A percentile compares a stretch with the other conserved stretches of the same genome.
Evolutionary conservation across 257 asterid species (phyloP).

Genomic region (Ehretia macrophylla): DNA sequence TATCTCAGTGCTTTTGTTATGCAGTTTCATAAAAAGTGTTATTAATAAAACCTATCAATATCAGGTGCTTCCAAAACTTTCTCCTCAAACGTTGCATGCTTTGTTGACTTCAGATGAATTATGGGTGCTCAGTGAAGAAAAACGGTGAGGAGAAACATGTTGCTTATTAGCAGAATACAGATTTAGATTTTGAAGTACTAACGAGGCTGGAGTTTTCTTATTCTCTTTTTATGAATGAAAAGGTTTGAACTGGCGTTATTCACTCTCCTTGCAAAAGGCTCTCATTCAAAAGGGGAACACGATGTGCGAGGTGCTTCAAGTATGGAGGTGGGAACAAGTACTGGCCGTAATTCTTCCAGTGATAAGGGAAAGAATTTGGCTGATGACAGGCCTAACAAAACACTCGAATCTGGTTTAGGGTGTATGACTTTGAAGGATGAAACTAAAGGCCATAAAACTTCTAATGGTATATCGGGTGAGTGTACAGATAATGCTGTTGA

Average conservation of each 20-base stretch:
- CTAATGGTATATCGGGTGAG: constrained; percentile 61
- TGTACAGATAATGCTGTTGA: constrained; percentile 62
- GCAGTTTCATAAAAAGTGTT: not conserved
- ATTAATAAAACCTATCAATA: constrained; percentile 16
- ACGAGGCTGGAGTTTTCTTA: not conserved
- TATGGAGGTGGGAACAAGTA: constrained; percentile 36
- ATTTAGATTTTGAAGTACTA: constrained; percentile 10
- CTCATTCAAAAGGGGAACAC: constrained; percentile 46
- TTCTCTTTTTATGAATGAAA: constrained; percentile 7
- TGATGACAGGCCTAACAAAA: constrained; percentile 34
- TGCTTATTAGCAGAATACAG: constrained; percentile 14
- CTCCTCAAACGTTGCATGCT: constrained; percentile 85
- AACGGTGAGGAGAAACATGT: constrained; percentile 53
- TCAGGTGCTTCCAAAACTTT: constrained; percentile 95
- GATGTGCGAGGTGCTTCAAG: constrained; percentile 41
- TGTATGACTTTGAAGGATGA: constrained; percentile 43
- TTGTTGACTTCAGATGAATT: constrained; percentile 85
- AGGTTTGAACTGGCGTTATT: constrained; percentile 87
- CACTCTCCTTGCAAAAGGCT: constrained; percentile 64
- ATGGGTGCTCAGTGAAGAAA: constrained; percentile 96
- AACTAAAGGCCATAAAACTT: constrained; percentile 46
- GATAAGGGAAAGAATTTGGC: constrained; percentile 33
- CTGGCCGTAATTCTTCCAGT: constrained; percentile 39
- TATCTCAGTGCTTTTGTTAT: not conserved
- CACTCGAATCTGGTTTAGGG: constrained; percentile 46